Conservation (phyloP, 2,329 filamentous ascomycete species). For the Xylariaceae sp. region DNA sequence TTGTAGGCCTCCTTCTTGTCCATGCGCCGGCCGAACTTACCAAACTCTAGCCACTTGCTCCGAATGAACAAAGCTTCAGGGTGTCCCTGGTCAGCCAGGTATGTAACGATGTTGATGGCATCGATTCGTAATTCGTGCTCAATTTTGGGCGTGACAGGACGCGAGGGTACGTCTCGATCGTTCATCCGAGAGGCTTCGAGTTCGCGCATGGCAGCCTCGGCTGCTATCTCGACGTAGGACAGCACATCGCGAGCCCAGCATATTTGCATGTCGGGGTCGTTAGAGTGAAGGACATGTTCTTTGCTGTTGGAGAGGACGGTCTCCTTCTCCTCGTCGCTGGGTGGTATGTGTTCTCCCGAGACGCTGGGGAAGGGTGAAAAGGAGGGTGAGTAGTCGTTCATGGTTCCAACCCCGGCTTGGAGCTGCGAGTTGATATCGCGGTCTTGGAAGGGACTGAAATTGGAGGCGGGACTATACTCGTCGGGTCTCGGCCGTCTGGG, state of each 20-base stretch:
- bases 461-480: constrained; percentile 33
- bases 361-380: constrained; percentile 92
- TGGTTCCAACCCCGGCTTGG: constrained; percentile 39
- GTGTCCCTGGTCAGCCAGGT: constrained; percentile 85
- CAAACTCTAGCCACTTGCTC: constrained; percentile 97
- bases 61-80: constrained; percentile 91
- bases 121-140: constrained; percentile 86
- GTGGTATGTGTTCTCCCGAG: constrained; percentile 80
- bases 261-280: constrained; percentile 93
- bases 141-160: constrained; percentile 74
- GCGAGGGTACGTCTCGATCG: constrained; percentile 39
- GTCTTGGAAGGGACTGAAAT: constrained; percentile 40
- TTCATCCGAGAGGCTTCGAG: constrained; percentile 34
- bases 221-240: constrained; percentile 77
- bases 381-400: constrained; percentile 58
- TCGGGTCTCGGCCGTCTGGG: constrained; percentile 30
- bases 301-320: constrained; percentile 81
- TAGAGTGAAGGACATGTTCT: constrained; percentile 79
- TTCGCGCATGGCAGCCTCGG: constrained; percentile 69
- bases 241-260: constrained; percentile 94
- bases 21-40: constrained; percentile 82
- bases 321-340: constrained; percentile 91
- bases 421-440: constrained; percentile 35
- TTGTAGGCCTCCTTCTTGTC: constrained; percentile 94
- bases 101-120: constrained; percentile 85